A percentile compares a stretch with the other conserved stretches of the same genome.
Conservation (phyloP, 768 basidiomycete species). For the Macrocybe gigantea region DNA sequence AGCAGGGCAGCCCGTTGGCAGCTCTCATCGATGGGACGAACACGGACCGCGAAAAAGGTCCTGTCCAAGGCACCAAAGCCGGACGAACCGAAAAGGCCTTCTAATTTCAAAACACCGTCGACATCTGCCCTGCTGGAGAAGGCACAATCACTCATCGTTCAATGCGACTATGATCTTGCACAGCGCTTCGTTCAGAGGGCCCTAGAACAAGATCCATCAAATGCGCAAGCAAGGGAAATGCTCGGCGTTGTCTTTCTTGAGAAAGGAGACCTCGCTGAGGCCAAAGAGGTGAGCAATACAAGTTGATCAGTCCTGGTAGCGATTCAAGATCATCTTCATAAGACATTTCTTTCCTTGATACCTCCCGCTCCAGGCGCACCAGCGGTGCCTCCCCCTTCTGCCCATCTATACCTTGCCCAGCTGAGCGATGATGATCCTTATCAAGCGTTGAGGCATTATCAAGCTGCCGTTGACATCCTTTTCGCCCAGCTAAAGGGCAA, state of each 20-base stretch:
- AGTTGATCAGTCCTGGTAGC: neutral
- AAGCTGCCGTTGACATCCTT: conserved; percentile 72
- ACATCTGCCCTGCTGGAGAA: conserved; percentile 61
- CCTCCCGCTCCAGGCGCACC: conserved; percentile 60
- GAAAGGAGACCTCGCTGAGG: conserved; percentile 67
- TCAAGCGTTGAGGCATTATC: conserved; percentile 68
- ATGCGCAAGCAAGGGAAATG: conserved; percentile 73
- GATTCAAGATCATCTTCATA: conserved; percentile 19
- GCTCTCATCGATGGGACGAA: conserved; percentile 43
- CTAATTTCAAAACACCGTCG: conserved; percentile 31
- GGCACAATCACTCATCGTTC: conserved; percentile 73
- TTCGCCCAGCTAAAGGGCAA: conserved; percentile 70
- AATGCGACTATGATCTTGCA: conserved; percentile 83
- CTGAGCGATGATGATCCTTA: conserved; percentile 73
- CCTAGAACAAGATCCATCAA: conserved; percentile 54
- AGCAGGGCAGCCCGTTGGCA: neutral
- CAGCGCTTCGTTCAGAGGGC: conserved; percentile 64
- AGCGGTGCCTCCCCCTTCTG: conserved; percentile 64
- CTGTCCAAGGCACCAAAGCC: conserved; percentile 26
- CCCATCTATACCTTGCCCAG: conserved; percentile 87
- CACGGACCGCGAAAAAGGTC: conserved; percentile 42
- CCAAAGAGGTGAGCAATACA: conserved; percentile 50
- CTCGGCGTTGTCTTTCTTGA: conserved; percentile 77
- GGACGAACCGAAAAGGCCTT: conserved; percentile 11
- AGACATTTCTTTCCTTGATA: conserved; percentile 61